A percentile compares a stretch with the other conserved stretches of the same genome.
phyloP scores from a whole-genome alignment of 768 basidiomycete genomes.

The Boletus reticulatus region DNA sequence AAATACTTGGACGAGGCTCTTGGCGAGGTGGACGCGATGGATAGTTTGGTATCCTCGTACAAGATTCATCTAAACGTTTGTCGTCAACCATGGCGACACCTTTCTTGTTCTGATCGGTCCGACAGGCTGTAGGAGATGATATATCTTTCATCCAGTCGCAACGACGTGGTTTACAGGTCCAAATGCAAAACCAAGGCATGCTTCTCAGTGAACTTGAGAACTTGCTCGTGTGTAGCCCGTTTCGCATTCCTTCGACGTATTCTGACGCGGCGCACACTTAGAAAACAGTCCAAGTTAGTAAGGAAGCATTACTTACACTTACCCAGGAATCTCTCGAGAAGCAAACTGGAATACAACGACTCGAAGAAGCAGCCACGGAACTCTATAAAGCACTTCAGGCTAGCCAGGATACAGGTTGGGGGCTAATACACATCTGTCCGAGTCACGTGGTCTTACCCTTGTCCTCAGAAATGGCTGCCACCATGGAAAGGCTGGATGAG shows the following conservation, averaged over 20 bases:
- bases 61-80: conserved; percentile 92
- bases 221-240: conserved; percentile 57
- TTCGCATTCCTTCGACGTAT: not conserved
- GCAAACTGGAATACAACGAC: conserved; percentile 62
- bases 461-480: conserved; percentile 86
- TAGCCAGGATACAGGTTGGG: conserved; percentile 77
- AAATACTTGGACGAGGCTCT: conserved; percentile 89
- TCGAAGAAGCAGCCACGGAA: conserved; percentile 82
- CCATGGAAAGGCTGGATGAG: conserved; percentile 89
- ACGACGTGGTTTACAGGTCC: conserved; percentile 94
- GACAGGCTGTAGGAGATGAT: conserved; percentile 90
- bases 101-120: conserved; percentile 11
- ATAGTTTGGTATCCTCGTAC: conserved; percentile 85
- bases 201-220: conserved; percentile 85
- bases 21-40: conserved; percentile 86
- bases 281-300: conserved; percentile 95
- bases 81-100: conserved; percentile 26
- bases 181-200: conserved; percentile 91
- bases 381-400: conserved; percentile 96
- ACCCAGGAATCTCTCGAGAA: conserved; percentile 91
- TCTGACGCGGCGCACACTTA: conserved; percentile 29
- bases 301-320: conserved; percentile 67
- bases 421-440: not conserved
- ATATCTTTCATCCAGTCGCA: conserved; percentile 96
- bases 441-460: conserved; percentile 4